Evolutionary conservation across 73 alveolate genomes (phyloP).

Genomic region (Breviolum minutum): DNA sequence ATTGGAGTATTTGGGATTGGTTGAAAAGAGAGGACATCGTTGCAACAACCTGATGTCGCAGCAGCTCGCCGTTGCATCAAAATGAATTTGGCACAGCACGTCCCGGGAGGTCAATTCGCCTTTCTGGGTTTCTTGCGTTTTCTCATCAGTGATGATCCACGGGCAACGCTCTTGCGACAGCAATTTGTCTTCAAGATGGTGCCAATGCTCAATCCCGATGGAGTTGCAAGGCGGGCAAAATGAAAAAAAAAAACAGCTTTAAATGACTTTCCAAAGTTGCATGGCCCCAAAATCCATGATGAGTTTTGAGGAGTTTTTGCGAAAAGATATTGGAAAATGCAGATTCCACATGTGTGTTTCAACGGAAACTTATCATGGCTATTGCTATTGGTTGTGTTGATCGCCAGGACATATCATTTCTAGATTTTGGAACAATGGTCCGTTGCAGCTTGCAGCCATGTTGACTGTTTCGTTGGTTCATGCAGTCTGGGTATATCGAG

Average conservation of each 20-base stretch:
- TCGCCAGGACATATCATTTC: too few relatives aligned
- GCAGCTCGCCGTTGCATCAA: neutral
- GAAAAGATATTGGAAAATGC: too few relatives aligned
- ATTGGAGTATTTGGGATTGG: neutral
- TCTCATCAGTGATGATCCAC: slow-evolving; percentile 96
- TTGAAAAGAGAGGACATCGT: neutral
- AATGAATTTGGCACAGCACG: neutral
- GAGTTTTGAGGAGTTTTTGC: too few relatives aligned
- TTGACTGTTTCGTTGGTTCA: too few relatives aligned
- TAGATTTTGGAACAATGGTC: too few relatives aligned
- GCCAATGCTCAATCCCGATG: slow-evolving; percentile 99
- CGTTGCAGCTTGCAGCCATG: too few relatives aligned
- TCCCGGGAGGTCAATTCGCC: slow-evolving; percentile 64
- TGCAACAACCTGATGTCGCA: too few relatives aligned
- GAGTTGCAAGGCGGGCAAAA: slow-evolving; percentile 96
- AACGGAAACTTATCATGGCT: too few relatives aligned
- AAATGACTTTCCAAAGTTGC: neutral
- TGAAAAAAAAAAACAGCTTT: neutral
- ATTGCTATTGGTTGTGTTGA: too few relatives aligned
- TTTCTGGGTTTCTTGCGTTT: slow-evolving; percentile 96
- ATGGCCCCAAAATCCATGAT: neutral
- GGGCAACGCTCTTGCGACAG: slow-evolving; percentile 96
- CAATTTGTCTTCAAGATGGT: slow-evolving; percentile 98
- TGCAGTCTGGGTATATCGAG: too few relatives aligned
- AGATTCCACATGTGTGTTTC: too few relatives aligned